phyloP scores from a whole-genome alignment of 345 rosid species.

The Gossypium longicalyx region DNA sequence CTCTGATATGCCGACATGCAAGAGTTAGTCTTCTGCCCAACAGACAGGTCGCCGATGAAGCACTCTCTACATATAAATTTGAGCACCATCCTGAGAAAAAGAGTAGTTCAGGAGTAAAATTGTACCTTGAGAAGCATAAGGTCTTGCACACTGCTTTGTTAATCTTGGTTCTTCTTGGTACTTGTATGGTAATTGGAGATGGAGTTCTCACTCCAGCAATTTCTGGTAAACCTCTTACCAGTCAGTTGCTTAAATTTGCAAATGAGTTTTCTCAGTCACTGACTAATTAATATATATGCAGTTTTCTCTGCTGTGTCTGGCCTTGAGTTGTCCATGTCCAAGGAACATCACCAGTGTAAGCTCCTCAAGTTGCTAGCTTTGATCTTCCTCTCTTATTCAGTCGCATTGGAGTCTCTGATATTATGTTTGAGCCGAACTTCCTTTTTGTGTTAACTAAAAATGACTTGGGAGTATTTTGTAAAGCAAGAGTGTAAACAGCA shows the following conservation, averaged over 20 bases:
- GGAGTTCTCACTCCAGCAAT: slow-evolving; percentile 97
- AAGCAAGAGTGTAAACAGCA: not conserved
- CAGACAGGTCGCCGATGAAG: slow-evolving; percentile 87
- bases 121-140: slow-evolving; percentile 75
- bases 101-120: slow-evolving; percentile 57
- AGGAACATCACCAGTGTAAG: slow-evolving; percentile 90
- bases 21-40: slow-evolving; percentile 95
- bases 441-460: not conserved
- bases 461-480: not conserved
- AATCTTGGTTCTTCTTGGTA: slow-evolving; percentile 91
- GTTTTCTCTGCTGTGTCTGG: slow-evolving; percentile 98
- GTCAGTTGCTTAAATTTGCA: slow-evolving; percentile 1
- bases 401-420: not conserved
- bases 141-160: slow-evolving; percentile 83
- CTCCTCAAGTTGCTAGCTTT: slow-evolving; percentile 16
- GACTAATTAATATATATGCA: slow-evolving; percentile 22
- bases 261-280: not conserved
- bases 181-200: slow-evolving; percentile 99
- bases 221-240: slow-evolving; percentile 51
- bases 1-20: slow-evolving; percentile 85
- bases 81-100: slow-evolving; percentile 71
- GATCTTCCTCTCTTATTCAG: not conserved
- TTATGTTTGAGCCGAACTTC: not conserved
- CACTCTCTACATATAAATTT: slow-evolving; percentile 88
- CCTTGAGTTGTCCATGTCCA: slow-evolving; percentile 87